Evolutionary conservation across 192 early-diverging fungal genomes (phyloP), one percentile per base, ranked within the genome.

Genomic region (Coemansia sp.): DNA sequence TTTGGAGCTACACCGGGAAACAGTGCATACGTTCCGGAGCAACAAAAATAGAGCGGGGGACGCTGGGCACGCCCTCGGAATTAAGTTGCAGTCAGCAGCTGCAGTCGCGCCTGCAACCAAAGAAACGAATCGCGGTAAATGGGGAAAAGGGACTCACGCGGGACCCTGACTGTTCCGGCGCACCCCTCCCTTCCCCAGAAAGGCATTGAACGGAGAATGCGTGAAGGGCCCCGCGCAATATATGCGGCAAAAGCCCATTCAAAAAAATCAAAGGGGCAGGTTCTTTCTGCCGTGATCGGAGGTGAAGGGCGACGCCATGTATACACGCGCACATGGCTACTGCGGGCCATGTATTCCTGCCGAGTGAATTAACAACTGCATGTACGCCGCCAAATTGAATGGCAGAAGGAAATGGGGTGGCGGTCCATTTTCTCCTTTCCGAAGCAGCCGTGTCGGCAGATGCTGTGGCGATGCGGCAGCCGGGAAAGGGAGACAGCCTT

Each of bases 271-370:
- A 39, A 39, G 38, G 19, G 38, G 38, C 15, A 39, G 15, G 14
- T 39, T 39, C 38, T 39, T 39, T 39, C n/a, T 39, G 38, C 38
- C 38, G 38, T 17, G 38, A 39, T 39, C 38, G 38, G 38, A 39
- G 38, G 38, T 39, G 38, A 6, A 39, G 19, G 38, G 38, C 38
- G 38, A 39, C 38, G 38, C 38, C 38, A 39, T 39, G 38, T 39
- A 17, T 39, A n/a, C 35, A 15, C 38, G 19, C 38, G 17, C 38
- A 39, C 38, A 39, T 39, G 38, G 19, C 38, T 39, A 39, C 38
- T 39, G 38, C 38, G 38, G 19, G n/a, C n/a, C 38, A 39, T 39
- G n/a, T 39, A 39, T 39, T 14, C 19, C 17, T 39, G 3, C 19
- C 19, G 38, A n/a, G 38, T 17, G 19, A 39, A 39, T 39, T 39